Conservation (phyloP, 2,329 filamentous ascomycete genomes). For the Ophiostoma australiae region DNA sequence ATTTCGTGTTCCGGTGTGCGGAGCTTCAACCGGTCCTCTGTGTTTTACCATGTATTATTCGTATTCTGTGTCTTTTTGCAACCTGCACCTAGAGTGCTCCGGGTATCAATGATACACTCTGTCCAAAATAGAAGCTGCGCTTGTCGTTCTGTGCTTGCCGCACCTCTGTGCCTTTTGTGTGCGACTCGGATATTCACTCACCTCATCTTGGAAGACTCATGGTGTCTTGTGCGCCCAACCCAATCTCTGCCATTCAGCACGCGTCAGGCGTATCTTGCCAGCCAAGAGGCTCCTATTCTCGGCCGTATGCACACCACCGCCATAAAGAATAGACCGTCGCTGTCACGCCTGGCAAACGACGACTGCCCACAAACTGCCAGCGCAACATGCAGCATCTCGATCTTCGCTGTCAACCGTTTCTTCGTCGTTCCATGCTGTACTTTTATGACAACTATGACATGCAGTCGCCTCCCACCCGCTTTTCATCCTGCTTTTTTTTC, state of each 20-base stretch:
- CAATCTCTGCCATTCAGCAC: not conserved
- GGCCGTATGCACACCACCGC: not conserved
- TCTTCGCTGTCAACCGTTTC: not conserved
- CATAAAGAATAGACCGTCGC: not conserved
- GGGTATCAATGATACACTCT: too few species aligned
- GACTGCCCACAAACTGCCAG: constrained; percentile 12
- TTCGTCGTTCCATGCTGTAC: not conserved
- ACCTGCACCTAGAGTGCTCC: too few species aligned
- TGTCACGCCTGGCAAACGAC: not conserved
- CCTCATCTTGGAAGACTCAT: not conserved
- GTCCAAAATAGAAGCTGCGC: not conserved
- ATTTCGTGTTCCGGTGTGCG: not conserved
- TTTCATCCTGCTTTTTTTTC: not conserved
- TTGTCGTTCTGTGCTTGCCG: not conserved
- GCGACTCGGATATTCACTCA: not conserved
- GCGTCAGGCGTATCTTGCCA: not conserved
- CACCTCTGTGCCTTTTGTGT: not conserved
- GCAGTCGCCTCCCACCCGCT: not conserved
- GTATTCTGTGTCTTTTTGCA: not conserved
- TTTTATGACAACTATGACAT: not conserved
- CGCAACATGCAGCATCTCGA: constrained; percentile 11
- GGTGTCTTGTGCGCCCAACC: not conserved
- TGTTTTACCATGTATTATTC: not conserved
- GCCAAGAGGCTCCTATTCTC: not conserved
- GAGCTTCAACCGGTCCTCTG: not conserved